Percentiles rank a stretch among this genome's conserved stretches.
phyloP scores from a whole-genome alignment of 2,329 filamentous ascomycete species.

The Truncatella angustata region DNA sequence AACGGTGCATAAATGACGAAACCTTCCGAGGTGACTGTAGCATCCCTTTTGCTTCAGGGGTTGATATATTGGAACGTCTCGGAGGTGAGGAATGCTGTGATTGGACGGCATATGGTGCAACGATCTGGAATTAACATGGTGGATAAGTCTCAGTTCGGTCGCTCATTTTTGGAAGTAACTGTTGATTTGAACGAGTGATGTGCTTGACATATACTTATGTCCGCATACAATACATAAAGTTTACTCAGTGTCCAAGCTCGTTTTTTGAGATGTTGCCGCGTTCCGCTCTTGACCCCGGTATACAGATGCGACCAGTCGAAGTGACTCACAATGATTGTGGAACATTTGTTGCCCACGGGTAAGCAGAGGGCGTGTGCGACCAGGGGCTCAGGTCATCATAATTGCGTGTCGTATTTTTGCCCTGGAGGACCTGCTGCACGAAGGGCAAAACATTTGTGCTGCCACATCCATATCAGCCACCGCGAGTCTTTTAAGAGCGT shows the following conservation, averaged over 20 bases:
- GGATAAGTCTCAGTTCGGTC: background rate
- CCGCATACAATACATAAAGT: background rate
- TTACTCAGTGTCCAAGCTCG: background rate
- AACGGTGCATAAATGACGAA: background rate
- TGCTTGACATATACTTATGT: background rate
- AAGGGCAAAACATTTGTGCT: constrained; percentile 45
- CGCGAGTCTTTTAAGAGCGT: too few species aligned
- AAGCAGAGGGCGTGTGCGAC: constrained; percentile 41
- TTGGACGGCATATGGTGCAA: background rate
- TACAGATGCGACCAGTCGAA: background rate
- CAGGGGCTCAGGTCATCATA: constrained; percentile 43
- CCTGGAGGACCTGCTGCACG: constrained; percentile 45
- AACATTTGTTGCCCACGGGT: constrained; percentile 42
- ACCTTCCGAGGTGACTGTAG: too few species aligned
- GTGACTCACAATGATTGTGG: constrained; percentile 21
- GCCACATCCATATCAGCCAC: background rate
- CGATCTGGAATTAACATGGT: background rate
- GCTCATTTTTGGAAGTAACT: background rate
- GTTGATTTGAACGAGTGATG: background rate
- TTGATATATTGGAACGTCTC: too few species aligned
- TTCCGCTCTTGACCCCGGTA: too few species aligned
- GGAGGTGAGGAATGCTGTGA: background rate
- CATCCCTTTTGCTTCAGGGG: background rate
- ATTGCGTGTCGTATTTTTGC: constrained; percentile 42
- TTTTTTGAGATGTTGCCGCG: background rate